Evolutionary conservation across 768 basidiomycete species (phyloP), one percentile per base, ranked within the genome.

Genomic region (Panus rudis): DNA sequence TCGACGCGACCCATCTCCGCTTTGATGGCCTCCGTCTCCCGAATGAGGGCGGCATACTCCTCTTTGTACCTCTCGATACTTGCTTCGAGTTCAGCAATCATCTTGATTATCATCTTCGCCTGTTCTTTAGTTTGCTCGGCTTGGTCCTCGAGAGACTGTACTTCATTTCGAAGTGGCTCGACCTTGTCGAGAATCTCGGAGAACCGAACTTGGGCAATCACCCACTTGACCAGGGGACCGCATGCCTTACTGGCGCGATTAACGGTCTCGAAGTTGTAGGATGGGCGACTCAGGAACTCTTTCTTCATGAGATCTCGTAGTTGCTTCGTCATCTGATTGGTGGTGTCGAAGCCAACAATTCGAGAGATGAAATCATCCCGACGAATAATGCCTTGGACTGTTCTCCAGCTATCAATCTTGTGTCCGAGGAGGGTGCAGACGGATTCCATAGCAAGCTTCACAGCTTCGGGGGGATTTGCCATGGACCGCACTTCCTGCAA

Each of bases 201-300:
- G 71, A 91, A 99, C 23, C 80, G 79, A 38, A 97, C 92, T 68
- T 99, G 96, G 1, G 96, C 96, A 44, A 98, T 75, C 8, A 81
- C 94, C 96, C 96, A 97, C 65, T 97, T 96, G 51, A 94, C 93
- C 38, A 99, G 80, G 8, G 96, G 96, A 21, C 96, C 96, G 58
- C 94, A 98, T 22, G 96, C 96, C 68, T 84, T 89, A 64, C 89
- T 92, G 20, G 96, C 96, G 43, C 87, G 83, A 56, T 98, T 85
- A 28, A 98, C 92, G 4, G 75, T 86, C 62, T 98, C 96, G 58
- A 91, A 98, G 62, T 91, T 98, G 70, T 83, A 99, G 3, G 83
- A 79, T 1, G 92, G 85, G 17, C 86, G 79, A 52, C 84, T 86
- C 52, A 99, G 71, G 73, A 90, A 99, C 43, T 98, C 93, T 52